Base-by-base conservation (phyloP, 1,139 yeast species). In the Saccharomyces hybrid region DNA sequence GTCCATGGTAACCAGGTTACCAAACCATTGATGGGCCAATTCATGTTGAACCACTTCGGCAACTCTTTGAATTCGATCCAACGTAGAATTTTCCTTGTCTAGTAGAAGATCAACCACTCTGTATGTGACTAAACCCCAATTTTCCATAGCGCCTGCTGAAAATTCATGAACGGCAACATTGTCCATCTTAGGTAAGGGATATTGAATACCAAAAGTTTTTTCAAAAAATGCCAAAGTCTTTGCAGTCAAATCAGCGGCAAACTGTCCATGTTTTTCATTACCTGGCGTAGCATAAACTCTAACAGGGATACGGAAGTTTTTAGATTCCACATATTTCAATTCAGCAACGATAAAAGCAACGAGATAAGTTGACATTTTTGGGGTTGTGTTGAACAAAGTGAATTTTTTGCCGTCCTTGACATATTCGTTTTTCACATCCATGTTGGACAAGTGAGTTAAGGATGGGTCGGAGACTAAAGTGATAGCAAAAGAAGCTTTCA, bases 1-100 rank as follows among this genome's bases (percentile, higher is more conserved):
- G 64, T 87, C 88, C 96, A 88, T 88, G 59, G 96, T 88, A 57
- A 88, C 96, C 65, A 88, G 76, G 72, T 88, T 85, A 61, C 96
- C 96, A 70, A 88, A 88, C 96, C 96, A 88, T 73, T 88, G 96
- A 70, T 88, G 96, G 27, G 96, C 96, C 67, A 88, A 78, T 73
- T 88, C 96, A 74, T 88, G 96, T 70, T 86, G 88, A 50, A 88
- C 89, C 47, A 88, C 96, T 69, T 88, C 91, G 19, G 93, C 88
- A 11, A 88, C 95, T 63, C 88, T 83, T 66, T 83, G 83, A 72
- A 84, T 83, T 64, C 87, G 83, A 50, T 80, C 75, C 52, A 86
- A 81, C 58, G 85, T 83, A 51, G 89, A 81, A 56, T 83, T 80
- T 58, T 79, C 76, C 58, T 82, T 85, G 60, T 85, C 88, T 64